Base-by-base conservation (phyloP, 305 asterid genomes). In the Striga hermonthica region DNA sequence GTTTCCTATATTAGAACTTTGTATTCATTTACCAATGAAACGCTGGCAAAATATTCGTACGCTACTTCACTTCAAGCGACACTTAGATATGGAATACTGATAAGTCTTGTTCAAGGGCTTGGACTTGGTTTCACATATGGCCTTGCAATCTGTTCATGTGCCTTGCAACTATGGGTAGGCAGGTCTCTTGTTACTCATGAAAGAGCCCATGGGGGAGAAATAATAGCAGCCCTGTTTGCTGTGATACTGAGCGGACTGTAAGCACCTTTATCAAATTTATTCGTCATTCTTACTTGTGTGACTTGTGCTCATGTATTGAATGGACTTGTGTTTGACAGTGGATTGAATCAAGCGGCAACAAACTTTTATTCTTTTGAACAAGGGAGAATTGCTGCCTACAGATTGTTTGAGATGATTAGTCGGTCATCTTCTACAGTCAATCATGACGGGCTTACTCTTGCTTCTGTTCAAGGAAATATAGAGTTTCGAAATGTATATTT, bases 101-200 rank as follows among this genome's bases (percentile, higher is more conserved):
- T 94, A 69, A 94, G 99, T 83, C 95, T 94, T 35, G 99, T 94
- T 76, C 99, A 94, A 94, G 99, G 99, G 61, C 99, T 94, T 84
- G 99, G 99, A 54, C 99, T 94, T 76, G 99, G 99, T 63, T 94
- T 94, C 80, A 94, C 99, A 2, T 94, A 94, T 71, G 99, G 99
- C 77, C 99, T 94, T 77, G 99, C 99, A 50, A 94, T 94, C 72
- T 90, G 99, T 80, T 94, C 99, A 67, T 94, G 99, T 78, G 95
- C 99, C 57, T 78, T 94, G 79, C 99, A 94, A 85, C 95, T 94
- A 68, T 90, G 97, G 97, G 96, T 90, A 62, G 99, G 99, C 74
- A 85, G 98, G 78, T 84, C 88, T 73, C 84, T 94, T 63, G 96
- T 94, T 69, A 73, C 72, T 10, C 85, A 77, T 55, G 81, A 83